A percentile compares a stretch with the other conserved stretches of the same genome.
These are phyloP conservation scores for Mimosa bimucronata DNA, from an alignment of 306 rosid genomes.

Conservation along the genomic window DNA sequence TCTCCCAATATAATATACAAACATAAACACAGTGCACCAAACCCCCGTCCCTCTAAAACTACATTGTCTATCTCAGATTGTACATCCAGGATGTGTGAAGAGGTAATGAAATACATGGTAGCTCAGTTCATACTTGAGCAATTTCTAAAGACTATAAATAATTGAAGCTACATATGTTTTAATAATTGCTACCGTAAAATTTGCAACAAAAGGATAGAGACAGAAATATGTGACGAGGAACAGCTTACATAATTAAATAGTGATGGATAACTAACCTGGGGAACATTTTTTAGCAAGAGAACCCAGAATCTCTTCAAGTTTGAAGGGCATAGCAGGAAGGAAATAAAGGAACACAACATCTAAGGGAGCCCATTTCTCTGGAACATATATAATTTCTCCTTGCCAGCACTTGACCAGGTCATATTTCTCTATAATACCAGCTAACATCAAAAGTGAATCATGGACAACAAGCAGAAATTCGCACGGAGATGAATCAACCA, in stretches of 20 bases:
- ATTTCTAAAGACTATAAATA: constrained; percentile 10
- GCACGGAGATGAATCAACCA: constrained; percentile 53
- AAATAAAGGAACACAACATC: constrained; percentile 83
- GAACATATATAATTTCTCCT: constrained; percentile 78
- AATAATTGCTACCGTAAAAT: constrained; percentile 17
- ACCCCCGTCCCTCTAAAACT: too few relatives aligned
- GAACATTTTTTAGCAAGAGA: constrained; percentile 59
- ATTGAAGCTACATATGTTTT: not conserved
- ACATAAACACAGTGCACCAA: constrained; percentile 1
- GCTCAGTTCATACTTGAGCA: not conserved
- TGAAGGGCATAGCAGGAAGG: constrained; percentile 75
- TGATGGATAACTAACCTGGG: constrained; percentile 53
- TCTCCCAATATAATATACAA: constrained; percentile 17
- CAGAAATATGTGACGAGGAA: not conserved
- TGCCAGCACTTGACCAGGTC: constrained; percentile 92
- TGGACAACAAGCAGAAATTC: constrained; percentile 62
- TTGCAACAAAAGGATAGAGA: constrained; percentile 8
- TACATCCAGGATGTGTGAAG: constrained; percentile 10
- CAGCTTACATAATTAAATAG: not conserved
- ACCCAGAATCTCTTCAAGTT: constrained; percentile 58
- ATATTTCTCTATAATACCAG: constrained; percentile 69
- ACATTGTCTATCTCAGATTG: constrained; percentile 15
- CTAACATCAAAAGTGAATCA: constrained; percentile 74
- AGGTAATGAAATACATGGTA: constrained; percentile 1
- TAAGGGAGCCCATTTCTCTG: constrained; percentile 75